Base-by-base conservation (phyloP, 2,329 filamentous ascomycete genomes). In the Colletotrichum tabaci region DNA sequence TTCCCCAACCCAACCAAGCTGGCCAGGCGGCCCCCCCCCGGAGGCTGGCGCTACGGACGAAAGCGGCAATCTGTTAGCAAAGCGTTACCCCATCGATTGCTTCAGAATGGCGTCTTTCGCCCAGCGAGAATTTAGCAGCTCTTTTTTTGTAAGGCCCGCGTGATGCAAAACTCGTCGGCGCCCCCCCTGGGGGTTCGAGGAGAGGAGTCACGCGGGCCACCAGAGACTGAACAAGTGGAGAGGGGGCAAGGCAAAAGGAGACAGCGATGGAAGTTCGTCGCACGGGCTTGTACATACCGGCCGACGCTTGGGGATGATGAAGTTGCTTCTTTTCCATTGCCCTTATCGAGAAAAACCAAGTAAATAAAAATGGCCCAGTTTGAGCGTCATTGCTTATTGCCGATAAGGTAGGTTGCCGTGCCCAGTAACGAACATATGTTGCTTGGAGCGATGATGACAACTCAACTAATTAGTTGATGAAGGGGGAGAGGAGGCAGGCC, bases 11-110 rank as follows among this genome's bases (percentile, higher is more conserved):
- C 62, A 57, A 38, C 47, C 42, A 63, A 30, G 62, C 55, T 55
- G 61, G 40, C 35, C 5, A 40, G 52, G n/a, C 55, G 12, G 26
- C 16, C 30, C 30, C 30, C 30, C 30, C n/a, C 13, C 21, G 40
- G 47, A 23, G 63, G 67, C 47, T 23, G 12, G 56, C 65, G 65
- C 66, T 69, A 69, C 21, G 30, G 47, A 60, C 69, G 60, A 56
- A 72, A 63, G 46, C 26, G 65, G 69, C 55, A 72, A 72, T 69
- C 69, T 49, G 62, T 72, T 67, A 67, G 69, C 65, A 69, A 72
- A 72, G 58, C 58, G 58, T 72, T 72, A 69, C 58, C 65, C 61
- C 67, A 72, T 61, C 61, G 69, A 64, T 69, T 72, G 65, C 58
- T 55, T 30, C 47, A 68, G 23, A 55, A 72, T 72, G 60, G 68